Evolutionary conservation across 495 filamentous ascomycete genomes (phyloP).

Genomic region (Xylaria intraflava): DNA sequence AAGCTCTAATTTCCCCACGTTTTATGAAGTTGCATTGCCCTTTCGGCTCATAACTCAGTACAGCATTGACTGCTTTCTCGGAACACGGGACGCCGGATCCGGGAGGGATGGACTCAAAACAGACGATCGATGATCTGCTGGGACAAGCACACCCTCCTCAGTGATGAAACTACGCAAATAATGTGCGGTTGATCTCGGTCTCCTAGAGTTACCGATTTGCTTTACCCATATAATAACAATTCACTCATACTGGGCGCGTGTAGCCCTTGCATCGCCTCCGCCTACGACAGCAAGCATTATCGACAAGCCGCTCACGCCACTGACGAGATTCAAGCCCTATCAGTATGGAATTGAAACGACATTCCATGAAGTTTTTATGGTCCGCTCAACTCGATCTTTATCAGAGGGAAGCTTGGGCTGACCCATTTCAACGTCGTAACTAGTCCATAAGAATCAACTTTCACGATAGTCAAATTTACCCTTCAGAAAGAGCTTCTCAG

Average conservation of each 20-base stretch:
- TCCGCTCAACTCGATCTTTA: slow-evolving; percentile 81
- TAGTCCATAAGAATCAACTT: slow-evolving; percentile 2
- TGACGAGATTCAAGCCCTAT: slow-evolving; percentile 67
- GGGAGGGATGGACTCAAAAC: slow-evolving; percentile 36
- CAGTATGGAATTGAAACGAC: slow-evolving; percentile 87
- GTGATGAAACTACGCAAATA: background rate
- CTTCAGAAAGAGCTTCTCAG: slow-evolving; percentile 77
- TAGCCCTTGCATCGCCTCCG: slow-evolving; percentile 43
- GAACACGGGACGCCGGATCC: slow-evolving; percentile 38
- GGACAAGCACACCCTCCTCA: no score
- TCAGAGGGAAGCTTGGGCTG: slow-evolving; percentile 61
- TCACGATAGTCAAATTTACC: slow-evolving; percentile 62
- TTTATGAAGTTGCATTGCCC: slow-evolving; percentile 29
- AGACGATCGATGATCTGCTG: no score
- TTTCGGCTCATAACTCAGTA: slow-evolving; percentile 29
- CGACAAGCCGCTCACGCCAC: slow-evolving; percentile 66
- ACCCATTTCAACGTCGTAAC: background rate
- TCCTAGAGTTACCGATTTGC: slow-evolving; percentile 1
- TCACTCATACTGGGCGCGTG: background rate
- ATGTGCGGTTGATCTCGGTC: background rate
- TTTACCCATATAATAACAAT: slow-evolving; percentile 7
- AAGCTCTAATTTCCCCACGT: slow-evolving; percentile 19
- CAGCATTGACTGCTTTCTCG: slow-evolving; percentile 28
- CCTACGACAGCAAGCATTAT: slow-evolving; percentile 67
- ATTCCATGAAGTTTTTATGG: slow-evolving; percentile 66